Base-by-base conservation (phyloP, 1,284 basidiomycete species). In the Cutaneotrichosporon curvatum region DNA sequence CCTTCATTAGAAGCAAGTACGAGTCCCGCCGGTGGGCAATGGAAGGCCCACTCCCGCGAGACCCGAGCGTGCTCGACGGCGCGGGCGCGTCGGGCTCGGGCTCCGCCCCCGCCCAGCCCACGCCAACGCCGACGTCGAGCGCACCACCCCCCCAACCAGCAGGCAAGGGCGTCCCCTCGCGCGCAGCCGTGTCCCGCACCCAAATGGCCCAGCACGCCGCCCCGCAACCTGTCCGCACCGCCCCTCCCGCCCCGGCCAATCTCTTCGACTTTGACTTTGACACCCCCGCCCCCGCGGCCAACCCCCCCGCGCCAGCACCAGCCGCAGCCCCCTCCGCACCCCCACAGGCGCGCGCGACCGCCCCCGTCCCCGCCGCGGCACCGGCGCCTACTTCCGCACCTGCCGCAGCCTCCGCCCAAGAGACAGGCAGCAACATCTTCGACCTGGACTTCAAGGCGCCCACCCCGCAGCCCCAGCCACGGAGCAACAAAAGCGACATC, bases 1-100 rank as follows among this genome's bases (percentile, higher is more conserved):
- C 88, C 0, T 98, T 95, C 70, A 90, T 98, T 56, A 82, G 94
- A 37, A 94, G 89, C 38, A 98, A 98, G 71, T 98, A 98, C 69
- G 95, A 98, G 70, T 82, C 84, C 11, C 79, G 81, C 35, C 77
- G 91, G 48, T 98, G 94, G 94, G 94, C 90, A 0, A 77, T 85
- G 72, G 87, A 95, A 22, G 89, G 87, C 0, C 84, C 87, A 7
- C 79, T 78, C 0, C 94, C 94, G 0, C 60, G 71, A 0, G 87
- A 96, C 70, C 94, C 94, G 3, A 82, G 84, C 21, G 73, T 80
- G 0, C 77, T 97, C 15, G 89, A 91, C 16, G 32, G 35, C 4
- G 32, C 39, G 28, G 36, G 32, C n/a, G 22, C 45, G 2, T 19
- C 34, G 3, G 33, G 36, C 6, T 37, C 34, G 16, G 42, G 37